These are phyloP conservation scores for Zea luxurians DNA, from an alignment of 176 grass and related monocot genomes.

Conservation along the genomic window DNA sequence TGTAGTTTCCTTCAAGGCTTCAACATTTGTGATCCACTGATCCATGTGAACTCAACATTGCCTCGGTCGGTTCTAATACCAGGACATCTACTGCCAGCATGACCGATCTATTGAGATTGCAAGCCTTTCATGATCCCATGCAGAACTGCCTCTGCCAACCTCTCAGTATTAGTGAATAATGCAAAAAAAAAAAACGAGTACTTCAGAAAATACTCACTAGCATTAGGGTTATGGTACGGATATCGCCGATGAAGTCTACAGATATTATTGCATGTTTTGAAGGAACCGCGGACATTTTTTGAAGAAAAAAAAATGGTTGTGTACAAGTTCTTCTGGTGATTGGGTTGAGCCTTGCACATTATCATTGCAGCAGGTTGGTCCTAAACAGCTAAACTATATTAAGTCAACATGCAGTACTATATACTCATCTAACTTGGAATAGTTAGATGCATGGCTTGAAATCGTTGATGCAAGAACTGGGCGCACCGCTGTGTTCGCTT, in stretches of 20 bases:
- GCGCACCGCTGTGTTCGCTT: not conserved
- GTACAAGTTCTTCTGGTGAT: not conserved
- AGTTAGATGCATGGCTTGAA: not conserved
- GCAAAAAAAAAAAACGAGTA: not conserved
- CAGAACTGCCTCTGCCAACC: not conserved
- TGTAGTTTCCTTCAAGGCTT: not conserved
- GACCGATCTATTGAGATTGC: not conserved
- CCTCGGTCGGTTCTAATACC: not conserved
- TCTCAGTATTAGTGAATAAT: not conserved
- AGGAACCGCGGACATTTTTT: not conserved
- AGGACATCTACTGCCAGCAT: not conserved
- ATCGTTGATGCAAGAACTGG: not conserved
- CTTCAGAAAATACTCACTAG: not conserved
- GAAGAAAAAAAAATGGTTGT: not conserved
- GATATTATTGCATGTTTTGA: not conserved
- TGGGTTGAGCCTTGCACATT: not conserved
- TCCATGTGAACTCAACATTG: no score
- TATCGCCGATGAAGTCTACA: conserved; percentile 3
- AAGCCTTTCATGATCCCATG: not conserved
- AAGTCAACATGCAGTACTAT: conserved; percentile 3
- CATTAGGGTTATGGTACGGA: not conserved
- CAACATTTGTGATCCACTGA: no score
- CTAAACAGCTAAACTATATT: not conserved
- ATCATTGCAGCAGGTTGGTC: not conserved
- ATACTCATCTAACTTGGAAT: not conserved